Conservation (phyloP, 257 asterid species). For the Solanum rostratum region DNA sequence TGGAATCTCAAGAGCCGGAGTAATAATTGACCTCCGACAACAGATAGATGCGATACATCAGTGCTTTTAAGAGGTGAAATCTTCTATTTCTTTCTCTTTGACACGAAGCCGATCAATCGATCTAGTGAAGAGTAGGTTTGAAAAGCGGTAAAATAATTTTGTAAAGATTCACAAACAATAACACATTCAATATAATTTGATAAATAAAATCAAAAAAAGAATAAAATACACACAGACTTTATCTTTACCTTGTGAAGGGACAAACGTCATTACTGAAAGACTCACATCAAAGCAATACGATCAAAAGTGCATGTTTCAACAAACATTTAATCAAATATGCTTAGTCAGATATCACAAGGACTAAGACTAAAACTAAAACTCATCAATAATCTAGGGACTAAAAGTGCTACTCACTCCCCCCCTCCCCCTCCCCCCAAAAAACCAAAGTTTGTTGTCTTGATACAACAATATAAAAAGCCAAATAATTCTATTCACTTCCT, state of each 20-base stretch:
- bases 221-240: not conserved
- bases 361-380: not conserved
- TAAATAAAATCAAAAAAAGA: not conserved
- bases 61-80: not conserved
- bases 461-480: slow-evolving; percentile 1
- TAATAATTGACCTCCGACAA: not conserved
- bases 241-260: not conserved
- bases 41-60: not conserved
- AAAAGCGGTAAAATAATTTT: not conserved
- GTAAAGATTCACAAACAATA: not conserved
- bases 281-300: not conserved
- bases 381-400: not conserved
- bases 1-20: too few species aligned
- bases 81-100: not conserved
- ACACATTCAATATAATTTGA: not conserved
- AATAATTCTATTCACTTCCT: not conserved
- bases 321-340: not conserved
- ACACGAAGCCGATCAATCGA: not conserved
- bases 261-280: not conserved
- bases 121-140: not conserved
- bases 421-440: too few species aligned
- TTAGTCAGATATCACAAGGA: not conserved
- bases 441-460: not conserved
- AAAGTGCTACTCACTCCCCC: not conserved
- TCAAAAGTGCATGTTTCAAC: not conserved